Evolutionary conservation across 2,329 filamentous ascomycete species (phyloP), one percentile per base, ranked within the genome.

Genomic region (Colletotrichum godetiae): DNA sequence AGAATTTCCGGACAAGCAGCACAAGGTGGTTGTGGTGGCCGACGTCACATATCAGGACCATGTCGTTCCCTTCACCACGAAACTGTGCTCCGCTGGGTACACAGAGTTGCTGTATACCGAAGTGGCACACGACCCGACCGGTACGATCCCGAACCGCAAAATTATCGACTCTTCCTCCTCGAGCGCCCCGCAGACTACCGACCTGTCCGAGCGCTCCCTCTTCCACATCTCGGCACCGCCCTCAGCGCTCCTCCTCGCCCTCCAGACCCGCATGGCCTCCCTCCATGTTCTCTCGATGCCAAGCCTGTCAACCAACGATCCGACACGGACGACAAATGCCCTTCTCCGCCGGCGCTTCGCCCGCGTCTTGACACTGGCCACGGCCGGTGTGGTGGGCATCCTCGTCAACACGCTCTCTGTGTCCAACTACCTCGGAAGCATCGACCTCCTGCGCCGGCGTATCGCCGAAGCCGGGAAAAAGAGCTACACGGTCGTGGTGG

Each of bases 341-440:
- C 82, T 91, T 11, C 90, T 99, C 19, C 92, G 94, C 31, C 93
- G 97, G 2, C 94, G 97, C 49, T 99, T 98, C 82, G 97, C 93
- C 1, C 92, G 97, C 71, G 88, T 98, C 12, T 93, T 96, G 1
- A 91, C 91, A 0, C 91, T 98, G 33, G 91, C 92, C 22, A 94
- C 95, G 0, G 93, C 92, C 0, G 92, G 95, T 24, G 91, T 98
- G 63, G 95, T 98, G 77, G 97, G 97, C 8, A 98, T 99, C 74
- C 87, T 99, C 1, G 95, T 99, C 82, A 98, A 98, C 83, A 99
- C 97, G 0, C 90, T 99, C 5, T 96, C 93, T 27, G 95, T 98
- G 6, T 92, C 93, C 73, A 97, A 98, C 81, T 98, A 98, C 84
- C 88, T 98, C 75, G 86, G 91, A 15, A 95, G 95, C 0, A 91